A percentile compares a stretch with the other conserved stretches of the same genome.
These are phyloP conservation scores for Paracorniculantispora psalliotae DNA, from an alignment of 2,329 filamentous ascomycete genomes.

Conservation along the genomic window DNA sequence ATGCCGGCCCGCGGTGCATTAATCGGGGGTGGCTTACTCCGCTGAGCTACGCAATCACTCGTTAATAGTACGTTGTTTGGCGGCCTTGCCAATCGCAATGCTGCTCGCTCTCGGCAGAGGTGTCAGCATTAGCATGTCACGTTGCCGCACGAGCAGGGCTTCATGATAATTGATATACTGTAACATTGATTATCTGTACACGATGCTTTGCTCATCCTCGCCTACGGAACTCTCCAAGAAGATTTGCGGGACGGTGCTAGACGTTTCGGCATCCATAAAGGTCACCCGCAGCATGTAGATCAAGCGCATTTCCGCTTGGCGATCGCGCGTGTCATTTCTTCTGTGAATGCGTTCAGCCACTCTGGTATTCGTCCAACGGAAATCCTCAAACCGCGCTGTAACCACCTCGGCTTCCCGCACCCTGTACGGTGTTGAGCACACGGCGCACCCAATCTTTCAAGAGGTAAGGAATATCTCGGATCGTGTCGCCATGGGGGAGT, in stretches of 20 bases:
- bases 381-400: constrained; percentile 79
- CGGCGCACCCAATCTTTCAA: constrained; percentile 81
- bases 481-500: constrained; percentile 84
- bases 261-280: not conserved
- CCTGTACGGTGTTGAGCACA: constrained; percentile 79
- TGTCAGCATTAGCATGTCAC: not conserved
- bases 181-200: constrained; percentile 7
- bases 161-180: not conserved
- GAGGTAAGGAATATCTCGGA: constrained; percentile 88
- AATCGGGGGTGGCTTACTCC: not conserved
- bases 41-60: no score
- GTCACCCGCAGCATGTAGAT: not conserved
- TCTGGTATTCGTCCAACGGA: constrained; percentile 7
- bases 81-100: no score
- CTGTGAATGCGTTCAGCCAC: not conserved
- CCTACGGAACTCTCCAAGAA: not conserved
- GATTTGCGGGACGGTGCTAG: not conserved
- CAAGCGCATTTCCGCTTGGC: not conserved
- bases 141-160: not conserved
- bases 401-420: constrained; percentile 76
- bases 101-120: not conserved
- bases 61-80: no score
- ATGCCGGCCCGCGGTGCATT: not conserved
- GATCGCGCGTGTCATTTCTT: not conserved
- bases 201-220: not conserved